phyloP scores from a whole-genome alignment of 768 basidiomycete genomes.

The Cubamyces lactineus region DNA sequence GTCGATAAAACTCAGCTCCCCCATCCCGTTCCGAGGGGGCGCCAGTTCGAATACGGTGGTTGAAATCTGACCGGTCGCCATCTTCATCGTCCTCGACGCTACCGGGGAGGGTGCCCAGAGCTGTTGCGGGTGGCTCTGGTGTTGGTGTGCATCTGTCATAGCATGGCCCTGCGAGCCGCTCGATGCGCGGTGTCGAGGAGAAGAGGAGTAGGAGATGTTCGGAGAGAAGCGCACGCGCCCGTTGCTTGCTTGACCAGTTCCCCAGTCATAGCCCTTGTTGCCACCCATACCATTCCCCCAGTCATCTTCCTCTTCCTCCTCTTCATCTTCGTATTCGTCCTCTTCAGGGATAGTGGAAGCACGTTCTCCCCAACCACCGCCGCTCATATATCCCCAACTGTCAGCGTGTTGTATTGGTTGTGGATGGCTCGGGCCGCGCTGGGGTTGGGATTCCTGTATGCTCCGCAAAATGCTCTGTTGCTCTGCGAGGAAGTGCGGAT shows the following conservation, averaged over 20 bases:
- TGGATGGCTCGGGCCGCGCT: slow-evolving; percentile 5
- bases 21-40: slow-evolving; percentile 25
- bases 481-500: slow-evolving; percentile 13
- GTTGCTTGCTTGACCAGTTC: slow-evolving; percentile 12
- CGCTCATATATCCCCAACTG: slow-evolving; percentile 29
- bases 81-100: slow-evolving; percentile 34
- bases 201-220: slow-evolving; percentile 19
- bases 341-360: slow-evolving; percentile 24
- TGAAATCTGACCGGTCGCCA: slow-evolving; percentile 29
- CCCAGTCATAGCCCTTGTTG: slow-evolving; percentile 21
- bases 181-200: slow-evolving; percentile 9
- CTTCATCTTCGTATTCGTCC: slow-evolving; percentile 24
- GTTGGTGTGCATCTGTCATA: slow-evolving; percentile 5
- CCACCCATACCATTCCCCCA: slow-evolving; percentile 19
- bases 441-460: slow-evolving; percentile 9
- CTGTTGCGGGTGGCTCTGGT: slow-evolving; percentile 13
- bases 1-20: slow-evolving; percentile 28
- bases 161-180: not conserved
- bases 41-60: slow-evolving; percentile 28
- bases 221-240: slow-evolving; percentile 25
- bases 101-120: slow-evolving; percentile 17
- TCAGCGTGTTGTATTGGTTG: slow-evolving; percentile 28
- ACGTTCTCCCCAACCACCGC: slow-evolving; percentile 19
- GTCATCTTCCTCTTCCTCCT: slow-evolving; percentile 22
- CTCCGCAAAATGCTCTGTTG: slow-evolving; percentile 20